A percentile compares a stretch with the other conserved stretches of the same genome.
Conservation (phyloP, 352 stramenopile genomes). For the Thalassiosira ordinaria region DNA sequence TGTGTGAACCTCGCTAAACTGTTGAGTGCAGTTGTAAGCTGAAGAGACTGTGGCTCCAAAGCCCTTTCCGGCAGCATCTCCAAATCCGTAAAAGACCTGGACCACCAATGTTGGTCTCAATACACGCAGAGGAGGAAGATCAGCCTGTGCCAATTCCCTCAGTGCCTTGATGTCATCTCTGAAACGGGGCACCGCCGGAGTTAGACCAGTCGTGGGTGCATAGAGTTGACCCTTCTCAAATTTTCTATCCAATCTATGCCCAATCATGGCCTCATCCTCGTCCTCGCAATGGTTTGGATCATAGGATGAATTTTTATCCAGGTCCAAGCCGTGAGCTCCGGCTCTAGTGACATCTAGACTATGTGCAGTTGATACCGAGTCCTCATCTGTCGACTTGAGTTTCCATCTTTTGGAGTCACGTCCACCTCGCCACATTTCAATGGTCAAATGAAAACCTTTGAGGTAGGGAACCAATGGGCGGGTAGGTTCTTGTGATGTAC, state of each 20-base stretch:
- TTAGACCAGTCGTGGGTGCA: conserved; percentile 9
- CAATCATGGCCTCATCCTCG: not conserved
- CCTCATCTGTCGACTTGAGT: not conserved
- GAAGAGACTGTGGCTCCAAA: conserved; percentile 16
- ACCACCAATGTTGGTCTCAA: not conserved
- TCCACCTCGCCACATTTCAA: conserved; percentile 48
- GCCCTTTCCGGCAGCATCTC: conserved; percentile 38
- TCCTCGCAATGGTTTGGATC: too few species aligned
- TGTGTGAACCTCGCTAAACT: not conserved
- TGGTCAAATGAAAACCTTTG: conserved; percentile 67
- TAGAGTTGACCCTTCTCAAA: not conserved
- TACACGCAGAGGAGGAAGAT: conserved; percentile 14
- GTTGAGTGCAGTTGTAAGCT: not conserved
- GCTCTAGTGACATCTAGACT: too few species aligned
- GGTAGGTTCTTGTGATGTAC: conserved; percentile 61
- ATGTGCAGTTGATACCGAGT: conserved; percentile 10
- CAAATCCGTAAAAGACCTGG: conserved; percentile 43
- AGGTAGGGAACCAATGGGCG: conserved; percentile 59
- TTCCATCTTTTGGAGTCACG: conserved; percentile 57
- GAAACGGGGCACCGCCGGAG: conserved; percentile 34
- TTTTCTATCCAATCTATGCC: not conserved
- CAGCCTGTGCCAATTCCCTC: conserved; percentile 4
- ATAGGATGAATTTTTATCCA: too few species aligned
- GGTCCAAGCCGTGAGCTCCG: not conserved
- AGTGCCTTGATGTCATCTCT: conserved; percentile 48